Percentiles rank a stretch among this genome's conserved stretches.
Conservation (phyloP, 441 rosid genomes). For the Geranium incanum region DNA sequence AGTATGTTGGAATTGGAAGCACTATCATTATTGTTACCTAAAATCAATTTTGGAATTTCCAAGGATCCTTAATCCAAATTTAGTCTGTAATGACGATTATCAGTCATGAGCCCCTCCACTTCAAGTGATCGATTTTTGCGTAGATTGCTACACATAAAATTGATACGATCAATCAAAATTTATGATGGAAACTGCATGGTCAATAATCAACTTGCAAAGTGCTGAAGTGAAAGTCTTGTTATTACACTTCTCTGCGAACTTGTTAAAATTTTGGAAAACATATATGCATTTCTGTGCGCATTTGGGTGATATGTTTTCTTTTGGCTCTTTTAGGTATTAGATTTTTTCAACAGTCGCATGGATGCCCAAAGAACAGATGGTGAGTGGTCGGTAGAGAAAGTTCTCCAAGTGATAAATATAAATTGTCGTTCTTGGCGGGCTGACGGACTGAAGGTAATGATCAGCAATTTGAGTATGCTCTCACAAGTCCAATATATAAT, state of each 20-base stretch:
- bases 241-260: conserved; percentile 1
- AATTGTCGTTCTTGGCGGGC: conserved; percentile 94
- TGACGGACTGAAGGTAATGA: conserved; percentile 86
- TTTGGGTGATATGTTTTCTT: conserved; percentile 11
- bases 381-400: conserved; percentile 96
- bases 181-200: neutral
- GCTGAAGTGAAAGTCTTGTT: neutral
- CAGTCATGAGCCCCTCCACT: neutral
- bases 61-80: neutral
- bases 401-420: conserved; percentile 64
- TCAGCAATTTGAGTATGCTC: neutral
- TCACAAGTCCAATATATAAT: neutral
- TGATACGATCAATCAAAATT: neutral
- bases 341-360: conserved; percentile 85
- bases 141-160: neutral
- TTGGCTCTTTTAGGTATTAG: conserved; percentile 59
- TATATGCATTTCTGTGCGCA: neutral
- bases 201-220: conserved; percentile 5
- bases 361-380: conserved; percentile 79
- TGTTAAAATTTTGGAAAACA: conserved; percentile 9
- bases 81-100: neutral
- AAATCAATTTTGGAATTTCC: neutral
- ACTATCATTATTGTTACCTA: neutral
- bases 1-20: neutral
- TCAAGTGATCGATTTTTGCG: neutral